Percentiles rank a stretch among this genome's conserved stretches.
These are phyloP conservation scores for Aspergillus taichungensis DNA, from an alignment of 495 filamentous ascomycete species.

Conservation along the genomic window DNA sequence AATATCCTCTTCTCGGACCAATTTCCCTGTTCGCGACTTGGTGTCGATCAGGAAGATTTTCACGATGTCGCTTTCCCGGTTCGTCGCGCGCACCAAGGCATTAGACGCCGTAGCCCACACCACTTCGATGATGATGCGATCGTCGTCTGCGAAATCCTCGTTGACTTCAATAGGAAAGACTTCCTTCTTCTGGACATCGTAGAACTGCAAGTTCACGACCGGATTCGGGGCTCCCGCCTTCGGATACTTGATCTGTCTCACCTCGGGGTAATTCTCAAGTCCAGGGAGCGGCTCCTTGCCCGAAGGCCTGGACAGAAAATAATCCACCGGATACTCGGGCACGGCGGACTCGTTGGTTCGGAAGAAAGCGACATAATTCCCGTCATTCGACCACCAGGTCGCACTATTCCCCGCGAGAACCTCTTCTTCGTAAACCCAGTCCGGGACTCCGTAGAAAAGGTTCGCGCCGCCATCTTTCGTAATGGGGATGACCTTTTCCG, in stretches of 20 bases:
- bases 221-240: slow-evolving; percentile 94
- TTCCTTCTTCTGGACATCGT: slow-evolving; percentile 72
- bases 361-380: slow-evolving; percentile 79
- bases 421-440: slow-evolving; percentile 99
- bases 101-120: slow-evolving; percentile 76
- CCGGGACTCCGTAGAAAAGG: slow-evolving; percentile 93
- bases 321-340: slow-evolving; percentile 89
- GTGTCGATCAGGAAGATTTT: slow-evolving; percentile 83
- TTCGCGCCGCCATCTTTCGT: slow-evolving; percentile 80
- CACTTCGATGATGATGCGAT: slow-evolving; percentile 87
- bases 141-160: slow-evolving; percentile 67
- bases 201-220: slow-evolving; percentile 77
- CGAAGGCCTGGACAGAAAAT: slow-evolving; percentile 82
- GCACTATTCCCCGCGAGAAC: slow-evolving; percentile 73
- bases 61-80: slow-evolving; percentile 84
- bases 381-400: slow-evolving; percentile 91
- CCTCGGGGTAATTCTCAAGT: slow-evolving; percentile 84
- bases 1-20: slow-evolving; percentile 70
- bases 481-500: slow-evolving; percentile 54
- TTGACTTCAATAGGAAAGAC: slow-evolving; percentile 70
- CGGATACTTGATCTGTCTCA: slow-evolving; percentile 89
- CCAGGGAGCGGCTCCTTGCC: slow-evolving; percentile 61
- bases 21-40: slow-evolving; percentile 60
- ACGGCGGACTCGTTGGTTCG: slow-evolving; percentile 88
- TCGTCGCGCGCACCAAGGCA: slow-evolving; percentile 81